Base-by-base conservation (phyloP, 805 yeast species). In the Teunomyces kruisii region DNA sequence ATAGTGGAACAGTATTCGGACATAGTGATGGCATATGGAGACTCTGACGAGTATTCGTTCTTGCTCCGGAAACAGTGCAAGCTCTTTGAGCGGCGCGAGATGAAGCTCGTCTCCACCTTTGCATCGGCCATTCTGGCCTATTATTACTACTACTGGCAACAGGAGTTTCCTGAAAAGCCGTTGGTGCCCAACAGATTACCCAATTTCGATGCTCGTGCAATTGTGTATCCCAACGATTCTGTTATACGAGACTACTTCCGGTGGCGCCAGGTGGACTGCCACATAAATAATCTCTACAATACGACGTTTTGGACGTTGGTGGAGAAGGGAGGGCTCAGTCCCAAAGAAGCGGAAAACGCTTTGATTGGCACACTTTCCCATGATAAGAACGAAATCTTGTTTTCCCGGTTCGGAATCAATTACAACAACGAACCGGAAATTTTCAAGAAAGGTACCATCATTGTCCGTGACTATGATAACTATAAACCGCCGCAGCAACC, bases 251-350 rank as follows among this genome's bases (percentile, higher is more conserved):
- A 92, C 62, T 94, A 94, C 60, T 78, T 94, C 51, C 71, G 86
- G 45, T 94, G 99, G 99, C 76, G 99, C 53, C 97, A 88, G 60
- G 98, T 85, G 1, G 99, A 94, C 61, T 94, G 94, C 42, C 99
- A 94, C 67, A 94, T 94, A 44, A 94, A 94, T 63, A 94, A 94
- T 62, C 66, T 94, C 48, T 94, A 92, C 70, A 94, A 94, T 59
- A 94, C 99, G 0, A 73, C 89, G 0, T 94, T 94, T 61, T 94
- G 99, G 99, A 73, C 81, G 5, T 71, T 94, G 56, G 92, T 94
- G 0, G 59, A 70, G 14, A 72, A 77, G 49, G 90, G 94, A 13
- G 84, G 83, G 0, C 46, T 86, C 65, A 76, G 85, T 0, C 81
- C 95, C 0, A 79, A 80, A 50, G 94, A 89, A 30, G 95, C 98